Evolutionary conservation across 1,139 yeast species (phyloP), one percentile per base, ranked within the genome.

Genomic region (Geotrichum klebahnii): DNA sequence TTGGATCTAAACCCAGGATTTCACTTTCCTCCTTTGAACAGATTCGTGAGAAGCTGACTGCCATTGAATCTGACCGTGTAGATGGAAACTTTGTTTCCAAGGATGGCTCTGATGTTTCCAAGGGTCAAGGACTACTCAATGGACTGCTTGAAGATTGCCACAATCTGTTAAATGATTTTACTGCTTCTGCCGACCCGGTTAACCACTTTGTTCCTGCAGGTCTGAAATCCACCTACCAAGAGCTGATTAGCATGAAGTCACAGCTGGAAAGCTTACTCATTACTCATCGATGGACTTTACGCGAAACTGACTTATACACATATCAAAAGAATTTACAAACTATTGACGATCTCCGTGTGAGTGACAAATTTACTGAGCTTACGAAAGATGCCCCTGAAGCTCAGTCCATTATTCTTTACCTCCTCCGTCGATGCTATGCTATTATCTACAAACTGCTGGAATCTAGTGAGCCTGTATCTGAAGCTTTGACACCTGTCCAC

Each of bases 231-330:
- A 67, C 79, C 14, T 82, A 80, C 61, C 72, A 74, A 44, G 70
- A 74, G 55, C 72, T 92, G 57, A 71, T 79, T 33, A 79, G 77
- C 41, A 74, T 88, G 59, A 87, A 88, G 66, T 74, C 79, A 23
- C 82, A 82, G 19, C 73, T 92, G 55, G 96, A 87, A 60, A 87
- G 86, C 59, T 72, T 92, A 58, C 74, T 89, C 57, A 80, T 92
- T 32, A 92, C 98, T 2, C 82, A 96, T 69, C 79, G 97, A 66
- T 92, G 98, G 98, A 90, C 97, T 1, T 74, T 92, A 68, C 79
- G 98, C 63, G 96, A 89, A 63, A 92, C 97, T 0, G 98, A 92
- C 68, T 74, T 92, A 58, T 92, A 85, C 69, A 76, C 77, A 49
- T 90, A 85, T 65, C 95, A 89, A 67, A 80, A 82, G 61, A 75